phyloP scores from a whole-genome alignment of 768 basidiomycete species.

The Podaxis rugospora region DNA sequence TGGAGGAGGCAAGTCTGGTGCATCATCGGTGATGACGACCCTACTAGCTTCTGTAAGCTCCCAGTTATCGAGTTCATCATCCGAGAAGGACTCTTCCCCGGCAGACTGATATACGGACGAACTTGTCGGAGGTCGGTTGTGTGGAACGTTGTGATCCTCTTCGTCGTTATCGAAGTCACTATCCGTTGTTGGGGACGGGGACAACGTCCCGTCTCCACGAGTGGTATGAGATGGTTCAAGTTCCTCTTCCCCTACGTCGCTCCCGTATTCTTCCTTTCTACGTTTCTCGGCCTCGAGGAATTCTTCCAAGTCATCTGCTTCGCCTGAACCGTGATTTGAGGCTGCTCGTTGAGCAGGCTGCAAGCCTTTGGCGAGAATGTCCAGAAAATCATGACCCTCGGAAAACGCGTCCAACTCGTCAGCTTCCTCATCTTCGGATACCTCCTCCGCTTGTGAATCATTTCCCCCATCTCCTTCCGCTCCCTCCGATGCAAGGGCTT shows the following conservation, averaged over 20 bases:
- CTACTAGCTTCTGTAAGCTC: conserved; percentile 36
- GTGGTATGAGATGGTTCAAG: conserved; percentile 10
- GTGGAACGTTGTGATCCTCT: not conserved
- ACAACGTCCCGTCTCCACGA: conserved; percentile 14
- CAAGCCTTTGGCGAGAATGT: conserved; percentile 24
- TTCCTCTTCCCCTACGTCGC: conserved; percentile 37
- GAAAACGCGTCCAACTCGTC: conserved; percentile 59
- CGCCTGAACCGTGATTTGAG: conserved; percentile 23
- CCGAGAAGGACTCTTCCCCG: conserved; percentile 23
- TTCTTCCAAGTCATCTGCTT: conserved; percentile 59
- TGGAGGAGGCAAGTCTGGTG: not conserved
- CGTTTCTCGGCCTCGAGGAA: conserved; percentile 62
- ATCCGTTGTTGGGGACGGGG: not conserved
- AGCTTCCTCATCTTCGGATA: conserved; percentile 48
- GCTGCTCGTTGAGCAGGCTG: conserved; percentile 18
- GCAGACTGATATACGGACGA: conserved; percentile 4
- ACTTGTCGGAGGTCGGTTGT: not conserved
- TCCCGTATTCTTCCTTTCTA: conserved; percentile 45
- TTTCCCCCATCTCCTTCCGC: conserved; percentile 40
- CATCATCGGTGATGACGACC: conserved; percentile 25
- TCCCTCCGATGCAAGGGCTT: conserved; percentile 37
- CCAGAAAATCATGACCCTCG: conserved; percentile 23
- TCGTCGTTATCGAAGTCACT: conserved; percentile 7
- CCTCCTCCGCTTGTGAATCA: conserved; percentile 52
- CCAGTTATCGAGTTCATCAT: conserved; percentile 41